phyloP scores from a whole-genome alignment of 225 moss, liverwort and hornwort genomes.

The Antitrichia curtipendula region DNA sequence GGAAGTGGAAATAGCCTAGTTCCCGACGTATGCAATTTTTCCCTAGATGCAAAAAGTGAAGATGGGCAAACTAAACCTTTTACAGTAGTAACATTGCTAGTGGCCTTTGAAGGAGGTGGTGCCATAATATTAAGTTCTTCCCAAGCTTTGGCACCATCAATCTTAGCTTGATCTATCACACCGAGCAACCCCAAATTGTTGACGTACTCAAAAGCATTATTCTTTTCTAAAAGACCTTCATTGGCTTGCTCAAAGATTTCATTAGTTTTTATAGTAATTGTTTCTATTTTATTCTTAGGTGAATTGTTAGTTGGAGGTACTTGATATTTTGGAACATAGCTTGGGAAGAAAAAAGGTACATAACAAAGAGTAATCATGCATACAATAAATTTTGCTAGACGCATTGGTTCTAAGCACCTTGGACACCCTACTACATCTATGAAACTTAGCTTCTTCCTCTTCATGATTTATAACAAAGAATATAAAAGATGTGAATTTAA shows the following conservation, averaged over 20 bases:
- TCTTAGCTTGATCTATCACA: conserved; percentile 5
- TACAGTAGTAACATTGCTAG: neutral
- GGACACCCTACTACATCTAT: neutral
- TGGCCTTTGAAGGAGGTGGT: neutral
- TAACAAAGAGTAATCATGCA: neutral
- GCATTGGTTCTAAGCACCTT: neutral
- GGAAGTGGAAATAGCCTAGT: neutral
- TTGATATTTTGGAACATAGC: neutral
- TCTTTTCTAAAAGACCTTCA: neutral
- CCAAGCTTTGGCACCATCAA: conserved; percentile 21
- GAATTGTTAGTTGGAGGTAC: neutral
- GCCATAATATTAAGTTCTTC: neutral
- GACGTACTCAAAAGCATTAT: neutral
- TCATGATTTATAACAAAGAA: neutral
- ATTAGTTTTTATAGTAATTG: neutral
- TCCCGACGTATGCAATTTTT: neutral
- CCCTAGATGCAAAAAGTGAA: neutral
- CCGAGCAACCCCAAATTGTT: neutral
- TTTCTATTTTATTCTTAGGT: neutral
- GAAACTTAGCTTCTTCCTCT: neutral
- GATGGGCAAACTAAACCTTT: neutral
- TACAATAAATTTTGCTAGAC: neutral
- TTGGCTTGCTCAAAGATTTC: neutral
- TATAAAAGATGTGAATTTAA: too few species aligned
- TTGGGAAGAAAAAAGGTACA: neutral